phyloP scores from a whole-genome alignment of 2,329 filamentous ascomycete species.

The Karstenula rhodostoma region DNA sequence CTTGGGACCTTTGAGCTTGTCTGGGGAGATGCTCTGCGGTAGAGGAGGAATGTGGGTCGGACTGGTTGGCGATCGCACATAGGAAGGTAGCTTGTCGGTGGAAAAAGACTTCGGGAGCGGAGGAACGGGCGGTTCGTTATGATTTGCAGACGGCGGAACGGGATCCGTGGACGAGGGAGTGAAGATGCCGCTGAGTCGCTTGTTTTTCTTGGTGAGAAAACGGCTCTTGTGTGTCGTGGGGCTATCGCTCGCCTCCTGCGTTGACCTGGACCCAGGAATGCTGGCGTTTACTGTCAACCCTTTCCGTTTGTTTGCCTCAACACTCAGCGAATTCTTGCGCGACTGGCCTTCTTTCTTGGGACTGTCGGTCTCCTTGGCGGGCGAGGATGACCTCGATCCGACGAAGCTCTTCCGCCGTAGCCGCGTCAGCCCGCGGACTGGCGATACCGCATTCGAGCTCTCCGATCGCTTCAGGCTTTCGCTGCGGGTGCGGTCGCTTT shows the following conservation, averaged over 20 bases:
- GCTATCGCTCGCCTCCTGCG: conserved; percentile 24
- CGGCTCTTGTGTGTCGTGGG: conserved; percentile 27
- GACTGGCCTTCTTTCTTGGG: conserved; percentile 21
- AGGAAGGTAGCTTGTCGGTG: conserved; percentile 54
- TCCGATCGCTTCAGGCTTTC: conserved; percentile 37
- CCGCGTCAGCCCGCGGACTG: conserved; percentile 42
- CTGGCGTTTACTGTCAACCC: conserved; percentile 32
- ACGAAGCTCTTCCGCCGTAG: conserved; percentile 49
- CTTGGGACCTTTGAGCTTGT: conserved; percentile 50
- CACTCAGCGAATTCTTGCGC: conserved; percentile 26
- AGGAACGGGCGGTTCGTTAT: conserved; percentile 48
- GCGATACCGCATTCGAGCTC: conserved; percentile 33
- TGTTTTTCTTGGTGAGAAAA: conserved; percentile 46
- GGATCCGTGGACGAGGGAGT: conserved; percentile 26
- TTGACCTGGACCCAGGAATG: conserved; percentile 40
- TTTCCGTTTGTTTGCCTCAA: conserved; percentile 37
- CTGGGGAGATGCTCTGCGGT: conserved; percentile 51
- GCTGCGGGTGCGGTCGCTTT: conserved; percentile 37
- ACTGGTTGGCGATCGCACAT: conserved; percentile 46
- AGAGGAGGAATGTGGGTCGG: conserved; percentile 52
- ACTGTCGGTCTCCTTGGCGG: conserved; percentile 26
- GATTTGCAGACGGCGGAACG: conserved; percentile 7
- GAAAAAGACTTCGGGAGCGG: conserved; percentile 59
- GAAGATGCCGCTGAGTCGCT: conserved; percentile 46
- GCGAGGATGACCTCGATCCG: conserved; percentile 34